Evolutionary conservation across 2,329 filamentous ascomycete species (phyloP), one percentile per base, ranked within the genome.

Genomic region (Clonostachys rosea): DNA sequence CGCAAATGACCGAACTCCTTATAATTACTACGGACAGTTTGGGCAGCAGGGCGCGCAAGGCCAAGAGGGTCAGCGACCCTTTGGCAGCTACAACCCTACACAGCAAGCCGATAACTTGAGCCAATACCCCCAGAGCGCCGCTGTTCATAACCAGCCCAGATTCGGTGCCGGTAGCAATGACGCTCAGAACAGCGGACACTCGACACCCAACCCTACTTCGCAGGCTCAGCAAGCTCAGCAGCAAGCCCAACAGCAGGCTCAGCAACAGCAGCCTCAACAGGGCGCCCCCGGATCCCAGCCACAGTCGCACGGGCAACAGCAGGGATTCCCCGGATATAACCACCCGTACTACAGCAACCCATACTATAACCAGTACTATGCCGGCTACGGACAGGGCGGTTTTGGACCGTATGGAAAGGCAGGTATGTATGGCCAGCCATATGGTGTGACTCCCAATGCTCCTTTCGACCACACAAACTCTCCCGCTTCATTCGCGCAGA

Each of bases 151-250:
- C 63, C 78, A 76, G 53, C 78, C 81, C 5, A 78, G 83, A 46
- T 85, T 84, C 41, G 76, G 76, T 33, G 73, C 71, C 54, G 73
- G 71, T 42, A 68, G 74, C 33, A 70, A 76, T 50, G 90, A 95
- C 47, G 79, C 81, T 51, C 88, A 91, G 59, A 90, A 86, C 71
- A 96, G 90, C 63, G 92, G 91, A 41, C 87, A 94, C 65, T 92
- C 87, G 59, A 96, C 91, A 3, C 91, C 92, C 35, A 94, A 95
- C 70, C 91, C 91, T 30, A 77, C 85, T 39, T 69, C 71, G 11
- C 78, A 80, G 60, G 70, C 69, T 42, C 78, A 79, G 56, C 67
- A 70, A 52, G 50, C 65, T 47, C 70, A 71, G 34, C 71, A 74
- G 50, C 70, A 68, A 47, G 73, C 74, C 50, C 24, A 30, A 10